phyloP scores from a whole-genome alignment of 2,329 filamentous ascomycete species.

The Alternaria hordeiaustralica region DNA sequence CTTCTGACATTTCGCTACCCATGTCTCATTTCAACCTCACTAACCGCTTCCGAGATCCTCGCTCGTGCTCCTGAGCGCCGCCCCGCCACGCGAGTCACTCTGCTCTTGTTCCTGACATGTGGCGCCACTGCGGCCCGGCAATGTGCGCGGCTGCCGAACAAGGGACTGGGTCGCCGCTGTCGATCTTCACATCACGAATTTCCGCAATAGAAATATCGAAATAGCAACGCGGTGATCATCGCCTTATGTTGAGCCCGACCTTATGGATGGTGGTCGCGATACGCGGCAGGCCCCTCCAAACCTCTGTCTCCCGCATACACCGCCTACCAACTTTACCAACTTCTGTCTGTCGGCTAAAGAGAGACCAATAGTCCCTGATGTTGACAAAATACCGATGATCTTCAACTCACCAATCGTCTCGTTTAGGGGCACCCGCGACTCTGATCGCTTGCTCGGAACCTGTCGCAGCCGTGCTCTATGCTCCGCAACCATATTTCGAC shows the following conservation, averaged over 20 bases:
- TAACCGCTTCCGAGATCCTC: conserved; percentile 12
- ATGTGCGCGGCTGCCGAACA: conserved; percentile 15
- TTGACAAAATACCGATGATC: neutral
- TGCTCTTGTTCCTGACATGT: conserved; percentile 27
- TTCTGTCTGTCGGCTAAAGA: conserved; percentile 13
- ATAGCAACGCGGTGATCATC: conserved; percentile 3
- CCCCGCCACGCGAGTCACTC: conserved; percentile 17
- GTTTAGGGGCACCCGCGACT: conserved; percentile 7
- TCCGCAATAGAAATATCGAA: neutral
- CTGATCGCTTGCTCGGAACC: conserved; percentile 12
- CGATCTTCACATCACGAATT: conserved; percentile 18
- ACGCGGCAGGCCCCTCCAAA: neutral
- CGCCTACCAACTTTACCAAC: neutral
- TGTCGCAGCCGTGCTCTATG: neutral
- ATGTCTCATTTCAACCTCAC: conserved; percentile 12
- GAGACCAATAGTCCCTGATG: conserved; percentile 1
- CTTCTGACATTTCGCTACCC: conserved; percentile 7
- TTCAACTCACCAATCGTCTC: conserved; percentile 12
- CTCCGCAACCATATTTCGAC: conserved; percentile 3
- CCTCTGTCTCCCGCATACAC: neutral
- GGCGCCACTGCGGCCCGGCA: conserved; percentile 24
- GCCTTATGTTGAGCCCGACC: neutral
- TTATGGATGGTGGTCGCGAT: neutral
- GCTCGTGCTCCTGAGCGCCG: conserved; percentile 16
- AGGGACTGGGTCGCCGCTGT: conserved; percentile 12